Percentiles rank a stretch among this genome's conserved stretches.
Conservation (phyloP, 1,139 yeast genomes). For the Scheffersomyces segobiensis region DNA sequence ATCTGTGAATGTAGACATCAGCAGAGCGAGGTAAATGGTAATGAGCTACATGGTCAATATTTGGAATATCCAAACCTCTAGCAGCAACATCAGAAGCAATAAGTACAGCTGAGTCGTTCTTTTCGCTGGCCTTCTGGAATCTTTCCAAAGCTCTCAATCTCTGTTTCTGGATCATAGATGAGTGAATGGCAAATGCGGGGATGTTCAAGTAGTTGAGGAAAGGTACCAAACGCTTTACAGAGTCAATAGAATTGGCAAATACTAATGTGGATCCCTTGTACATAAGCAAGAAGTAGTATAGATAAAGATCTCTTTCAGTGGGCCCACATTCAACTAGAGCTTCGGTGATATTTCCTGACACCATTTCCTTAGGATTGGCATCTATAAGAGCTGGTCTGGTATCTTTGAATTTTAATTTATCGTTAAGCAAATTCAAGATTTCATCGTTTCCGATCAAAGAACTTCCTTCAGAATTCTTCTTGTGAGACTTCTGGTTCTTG, state of each 20-base stretch:
- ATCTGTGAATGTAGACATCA: constrained; percentile 91
- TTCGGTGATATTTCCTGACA: constrained; percentile 76
- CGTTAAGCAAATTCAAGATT: constrained; percentile 55
- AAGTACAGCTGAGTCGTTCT: constrained; percentile 63
- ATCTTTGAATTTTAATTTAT: constrained; percentile 60
- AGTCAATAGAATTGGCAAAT: constrained; percentile 91
- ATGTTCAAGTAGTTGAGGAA: constrained; percentile 68
- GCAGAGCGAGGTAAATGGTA: constrained; percentile 95
- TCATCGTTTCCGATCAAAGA: constrained; percentile 52
- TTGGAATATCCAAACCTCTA: constrained; percentile 92
- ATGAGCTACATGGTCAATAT: constrained; percentile 91
- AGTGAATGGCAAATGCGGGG: constrained; percentile 81
- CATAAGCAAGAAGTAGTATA: constrained; percentile 82
- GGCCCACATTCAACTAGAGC: constrained; percentile 91
- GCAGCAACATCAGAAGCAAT: constrained; percentile 99
- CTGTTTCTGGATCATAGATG: constrained; percentile 94
- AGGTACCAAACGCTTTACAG: constrained; percentile 84
- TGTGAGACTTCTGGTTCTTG: constrained; percentile 29
- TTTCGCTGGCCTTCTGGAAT: constrained; percentile 56
- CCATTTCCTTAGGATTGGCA: constrained; percentile 82
- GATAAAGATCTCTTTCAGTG: constrained; percentile 82
- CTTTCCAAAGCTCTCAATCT: constrained; percentile 82
- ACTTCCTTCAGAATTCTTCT: constrained; percentile 28
- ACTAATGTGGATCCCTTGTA: constrained; percentile 90
- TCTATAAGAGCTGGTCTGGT: constrained; percentile 68